Base-by-base conservation (phyloP, 2,329 filamentous ascomycete species). In the Alternaria angustiovoidea region DNA sequence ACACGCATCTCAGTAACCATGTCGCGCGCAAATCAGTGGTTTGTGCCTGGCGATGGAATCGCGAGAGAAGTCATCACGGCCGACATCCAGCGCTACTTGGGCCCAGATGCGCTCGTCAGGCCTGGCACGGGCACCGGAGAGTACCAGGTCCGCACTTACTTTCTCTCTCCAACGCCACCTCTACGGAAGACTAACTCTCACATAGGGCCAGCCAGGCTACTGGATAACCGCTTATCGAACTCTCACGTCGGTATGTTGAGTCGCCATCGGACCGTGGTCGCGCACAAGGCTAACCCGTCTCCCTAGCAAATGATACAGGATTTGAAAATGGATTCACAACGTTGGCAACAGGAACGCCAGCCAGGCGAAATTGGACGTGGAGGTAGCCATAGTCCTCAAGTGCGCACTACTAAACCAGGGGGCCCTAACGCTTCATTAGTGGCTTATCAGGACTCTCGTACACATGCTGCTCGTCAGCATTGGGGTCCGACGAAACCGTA, bases 221-320 rank as follows among this genome's bases (percentile, higher is more conserved):
- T 83, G 80, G 81, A 83, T 84, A 66, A 82, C 81, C 54, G 82
- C 82, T 36, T 84, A 83, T 71, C 80, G 82, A 42, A 84, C 81
- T 48, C 74, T 84, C 55, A 84, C 82, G 44, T 77, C 80, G 82
- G 82, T 84, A 80, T 57, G 81, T 74, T 26, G 18, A 28, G 43
- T 5, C 3, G 14, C 26, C 36, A 20, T 22, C 18, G 43, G 42
- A 22, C 48, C 22, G 18, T 30, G 16, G 14, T 36, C n/a, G 39
- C 26, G 26, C 51, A 54, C 36, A 38, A 52, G 34, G 63, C 73
- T 74, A 64, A 75, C 72, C 22, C 12, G 2, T 30, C 11, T 34
- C 4, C 28, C 5, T 42, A 78, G 82, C 95, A 98, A 85, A 86
- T 92, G 75, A 96, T 84, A 61, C 75, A 79, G 68, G 82, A 84